Evolutionary conservation across 225 moss, liverwort and hornwort genomes (phyloP).

Genomic region (Pseudoscleropodium purum): DNA sequence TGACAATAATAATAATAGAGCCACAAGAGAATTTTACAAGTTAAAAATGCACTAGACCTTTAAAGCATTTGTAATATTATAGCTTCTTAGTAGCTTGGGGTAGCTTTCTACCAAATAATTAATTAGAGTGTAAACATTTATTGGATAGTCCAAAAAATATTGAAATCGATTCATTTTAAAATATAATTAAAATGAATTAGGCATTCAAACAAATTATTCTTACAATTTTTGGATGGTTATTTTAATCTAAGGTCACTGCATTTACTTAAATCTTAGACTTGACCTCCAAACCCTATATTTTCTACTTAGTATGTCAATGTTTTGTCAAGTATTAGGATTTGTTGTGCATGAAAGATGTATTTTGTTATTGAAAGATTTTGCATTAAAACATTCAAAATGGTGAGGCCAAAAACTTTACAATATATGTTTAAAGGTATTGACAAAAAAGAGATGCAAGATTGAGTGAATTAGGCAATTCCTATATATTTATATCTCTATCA

Average conservation of each 20-base stretch:
- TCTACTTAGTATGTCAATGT: neutral
- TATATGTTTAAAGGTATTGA: neutral
- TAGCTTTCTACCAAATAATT: neutral
- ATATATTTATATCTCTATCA: neutral
- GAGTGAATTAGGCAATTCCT: too few species aligned
- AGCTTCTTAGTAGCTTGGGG: neutral
- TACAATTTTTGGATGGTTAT: neutral
- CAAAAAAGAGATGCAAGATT: neutral
- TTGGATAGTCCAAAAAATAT: too few species aligned
- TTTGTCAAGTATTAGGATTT: too few species aligned
- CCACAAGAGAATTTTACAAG: neutral
- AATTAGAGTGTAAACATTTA: too few species aligned
- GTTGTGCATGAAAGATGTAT: fast-evolving
- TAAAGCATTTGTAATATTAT: neutral
- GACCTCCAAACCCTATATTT: neutral
- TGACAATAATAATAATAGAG: neutral
- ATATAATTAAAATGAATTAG: too few species aligned
- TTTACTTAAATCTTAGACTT: neutral
- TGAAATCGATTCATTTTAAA: fast-evolving
- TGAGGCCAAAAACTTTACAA: neutral
- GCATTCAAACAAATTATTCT: neutral
- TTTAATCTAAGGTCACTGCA: neutral
- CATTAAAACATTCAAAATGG: fast-evolving
- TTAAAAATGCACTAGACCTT: neutral
- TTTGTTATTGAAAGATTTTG: neutral